These are phyloP conservation scores for Grigorovia transvaalensis DNA, from an alignment of 805 yeast species.

Conservation along the genomic window DNA sequence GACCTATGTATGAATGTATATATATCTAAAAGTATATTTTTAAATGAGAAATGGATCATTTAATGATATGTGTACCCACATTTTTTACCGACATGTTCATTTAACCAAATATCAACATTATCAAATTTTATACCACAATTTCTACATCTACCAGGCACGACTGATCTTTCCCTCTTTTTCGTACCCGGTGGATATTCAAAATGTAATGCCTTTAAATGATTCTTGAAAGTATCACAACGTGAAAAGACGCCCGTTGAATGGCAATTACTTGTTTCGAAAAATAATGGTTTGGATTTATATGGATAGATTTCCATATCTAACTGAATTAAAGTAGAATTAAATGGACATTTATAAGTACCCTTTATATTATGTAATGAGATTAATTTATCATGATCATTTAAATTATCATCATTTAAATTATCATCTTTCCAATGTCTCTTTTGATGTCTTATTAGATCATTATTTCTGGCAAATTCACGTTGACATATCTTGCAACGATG, in stretches of 20 bases:
- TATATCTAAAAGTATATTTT: neutral
- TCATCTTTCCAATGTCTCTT: constrained; percentile 74
- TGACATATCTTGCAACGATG: constrained; percentile 68
- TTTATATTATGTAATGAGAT: constrained; percentile 22
- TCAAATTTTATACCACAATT: constrained; percentile 59
- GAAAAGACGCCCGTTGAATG: constrained; percentile 80
- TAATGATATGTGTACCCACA: constrained; percentile 25
- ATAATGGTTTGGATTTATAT: constrained; percentile 12
- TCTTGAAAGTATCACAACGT: constrained; percentile 84
- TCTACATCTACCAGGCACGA: constrained; percentile 65
- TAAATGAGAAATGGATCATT: neutral
- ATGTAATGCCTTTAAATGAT: constrained; percentile 82
- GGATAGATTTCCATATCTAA: constrained; percentile 26
- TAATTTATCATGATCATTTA: constrained; percentile 16
- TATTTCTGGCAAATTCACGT: constrained; percentile 81
- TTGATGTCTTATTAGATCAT: constrained; percentile 76
- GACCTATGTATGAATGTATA: neutral
- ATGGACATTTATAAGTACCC: constrained; percentile 68
- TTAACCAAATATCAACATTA: constrained; percentile 73
- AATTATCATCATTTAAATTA: neutral
- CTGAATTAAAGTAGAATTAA: constrained; percentile 27
- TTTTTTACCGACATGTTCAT: constrained; percentile 48
- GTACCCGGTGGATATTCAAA: constrained; percentile 85
- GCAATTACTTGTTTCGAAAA: constrained; percentile 35
- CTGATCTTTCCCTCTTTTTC: constrained; percentile 59